These are phyloP conservation scores for Penicillium coffeae DNA, from an alignment of 495 filamentous ascomycete genomes.

Conservation along the genomic window DNA sequence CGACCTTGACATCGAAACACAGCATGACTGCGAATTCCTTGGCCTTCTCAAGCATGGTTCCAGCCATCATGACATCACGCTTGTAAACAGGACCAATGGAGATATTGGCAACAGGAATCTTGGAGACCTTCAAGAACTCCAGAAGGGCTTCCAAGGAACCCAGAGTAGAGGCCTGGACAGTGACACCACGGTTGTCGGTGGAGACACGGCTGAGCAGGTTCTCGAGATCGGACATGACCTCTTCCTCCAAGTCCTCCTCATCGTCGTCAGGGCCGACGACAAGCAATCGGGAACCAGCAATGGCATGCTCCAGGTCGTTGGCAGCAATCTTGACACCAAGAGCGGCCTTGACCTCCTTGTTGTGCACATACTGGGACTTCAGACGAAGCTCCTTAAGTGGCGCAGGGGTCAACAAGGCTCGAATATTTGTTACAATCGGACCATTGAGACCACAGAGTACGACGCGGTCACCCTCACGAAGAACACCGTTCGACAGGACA, in stretches of 20 bases:
- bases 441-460: slow-evolving; percentile 94
- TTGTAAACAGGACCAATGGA: slow-evolving; percentile 98
- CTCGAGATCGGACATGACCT: slow-evolving; percentile 94
- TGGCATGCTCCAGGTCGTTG: slow-evolving; percentile 92
- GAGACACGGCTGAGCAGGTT: slow-evolving; percentile 85
- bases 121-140: slow-evolving; percentile 89
- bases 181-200: slow-evolving; percentile 88
- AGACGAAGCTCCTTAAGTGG: slow-evolving; percentile 91
- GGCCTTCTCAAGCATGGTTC: slow-evolving; percentile 93
- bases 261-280: slow-evolving; percentile 94
- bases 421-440: slow-evolving; percentile 88
- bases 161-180: slow-evolving; percentile 94
- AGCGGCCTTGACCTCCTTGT: slow-evolving; percentile 98
- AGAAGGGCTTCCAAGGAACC: slow-evolving; percentile 95
- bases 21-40: slow-evolving; percentile 98
- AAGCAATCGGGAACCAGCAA: slow-evolving; percentile 91
- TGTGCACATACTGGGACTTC: slow-evolving; percentile 93
- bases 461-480: slow-evolving; percentile 91
- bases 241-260: slow-evolving; percentile 92
- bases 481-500: slow-evolving; percentile 90
- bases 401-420: slow-evolving; percentile 93
- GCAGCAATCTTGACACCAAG: slow-evolving; percentile 98
- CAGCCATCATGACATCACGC: slow-evolving; percentile 95
- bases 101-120: slow-evolving; percentile 96
- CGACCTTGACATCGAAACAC: slow-evolving; percentile 98